Conservation (phyloP, 1,284 basidiomycete genomes). For the Puccinia hordei region DNA sequence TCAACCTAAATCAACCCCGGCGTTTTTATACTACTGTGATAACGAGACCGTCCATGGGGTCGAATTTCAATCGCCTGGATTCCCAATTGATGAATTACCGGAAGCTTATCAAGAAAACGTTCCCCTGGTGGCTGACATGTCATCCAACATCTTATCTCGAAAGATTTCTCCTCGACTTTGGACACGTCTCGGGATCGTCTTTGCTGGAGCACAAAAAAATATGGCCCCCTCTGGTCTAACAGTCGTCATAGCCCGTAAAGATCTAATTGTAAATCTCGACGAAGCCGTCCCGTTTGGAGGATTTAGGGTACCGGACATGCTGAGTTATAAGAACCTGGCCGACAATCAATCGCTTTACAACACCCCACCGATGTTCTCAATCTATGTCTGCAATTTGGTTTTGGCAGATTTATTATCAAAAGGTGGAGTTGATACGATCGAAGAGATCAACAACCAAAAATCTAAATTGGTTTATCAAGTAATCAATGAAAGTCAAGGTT, state of each 20-base stretch:
- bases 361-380: constrained; percentile 88
- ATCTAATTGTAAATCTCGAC: constrained; percentile 84
- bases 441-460: constrained; percentile 72
- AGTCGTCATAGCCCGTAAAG: constrained; percentile 86
- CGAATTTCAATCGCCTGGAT: constrained; percentile 79
- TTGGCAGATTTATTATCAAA: constrained; percentile 68
- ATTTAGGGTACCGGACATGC: constrained; percentile 72
- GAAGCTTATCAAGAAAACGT: constrained; percentile 63
- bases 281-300: constrained; percentile 72
- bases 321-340: constrained; percentile 82
- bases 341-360: constrained; percentile 85
- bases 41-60: constrained; percentile 99
- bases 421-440: constrained; percentile 74
- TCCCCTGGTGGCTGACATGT: constrained; percentile 92
- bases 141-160: constrained; percentile 95
- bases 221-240: constrained; percentile 92
- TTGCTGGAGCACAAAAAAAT: constrained; percentile 99
- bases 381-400: constrained; percentile 89
- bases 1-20: constrained; percentile 63
- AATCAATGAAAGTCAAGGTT: constrained; percentile 66
- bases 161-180: constrained; percentile 68
- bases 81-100: constrained; percentile 80
- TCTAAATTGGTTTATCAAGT: constrained; percentile 72
- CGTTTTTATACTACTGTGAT: constrained; percentile 96
- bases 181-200: constrained; percentile 86